phyloP scores from a whole-genome alignment of 306 rosid species.

The Casuarina equisetifolia region DNA sequence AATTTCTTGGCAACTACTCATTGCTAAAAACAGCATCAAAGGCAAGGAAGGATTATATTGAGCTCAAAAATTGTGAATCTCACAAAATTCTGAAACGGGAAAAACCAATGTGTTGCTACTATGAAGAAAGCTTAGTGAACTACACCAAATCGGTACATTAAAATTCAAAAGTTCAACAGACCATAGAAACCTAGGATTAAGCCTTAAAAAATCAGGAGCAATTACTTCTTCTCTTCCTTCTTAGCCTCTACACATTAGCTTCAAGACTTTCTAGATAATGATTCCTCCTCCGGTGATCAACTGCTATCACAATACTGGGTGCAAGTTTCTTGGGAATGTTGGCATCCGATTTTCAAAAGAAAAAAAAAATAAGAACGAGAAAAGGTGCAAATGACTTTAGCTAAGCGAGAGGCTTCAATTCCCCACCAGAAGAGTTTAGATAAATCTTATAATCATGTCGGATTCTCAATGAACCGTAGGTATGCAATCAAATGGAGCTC shows the following conservation, averaged over 20 bases:
- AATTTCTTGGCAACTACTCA: too few relatives aligned
- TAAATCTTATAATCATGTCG: too few relatives aligned
- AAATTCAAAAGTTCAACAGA: background rate
- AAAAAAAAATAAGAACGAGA: background rate
- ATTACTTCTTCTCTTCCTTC: constrained; percentile 60
- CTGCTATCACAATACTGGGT: constrained; percentile 52
- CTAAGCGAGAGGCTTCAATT: too few relatives aligned
- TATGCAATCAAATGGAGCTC: too few relatives aligned
- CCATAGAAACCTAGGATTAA: background rate
- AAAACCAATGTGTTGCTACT: background rate
- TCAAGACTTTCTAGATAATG: constrained; percentile 56
- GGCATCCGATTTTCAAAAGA: constrained; percentile 33
- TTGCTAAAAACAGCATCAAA: too few relatives aligned
- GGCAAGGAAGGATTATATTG: background rate
- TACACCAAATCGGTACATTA: background rate
- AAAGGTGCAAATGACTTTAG: too few relatives aligned
- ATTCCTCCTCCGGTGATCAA: constrained; percentile 56
- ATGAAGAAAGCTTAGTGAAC: background rate
- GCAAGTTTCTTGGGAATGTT: constrained; percentile 62
- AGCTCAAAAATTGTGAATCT: background rate
- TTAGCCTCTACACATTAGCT: constrained; percentile 60
- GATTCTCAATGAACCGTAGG: too few relatives aligned
- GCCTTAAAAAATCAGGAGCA: background rate
- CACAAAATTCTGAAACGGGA: background rate
- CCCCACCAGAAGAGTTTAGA: too few relatives aligned